A percentile compares a stretch with the other conserved stretches of the same genome.
phyloP scores from a whole-genome alignment of 2,329 filamentous ascomycete species.

The Ascosphaera apis region DNA sequence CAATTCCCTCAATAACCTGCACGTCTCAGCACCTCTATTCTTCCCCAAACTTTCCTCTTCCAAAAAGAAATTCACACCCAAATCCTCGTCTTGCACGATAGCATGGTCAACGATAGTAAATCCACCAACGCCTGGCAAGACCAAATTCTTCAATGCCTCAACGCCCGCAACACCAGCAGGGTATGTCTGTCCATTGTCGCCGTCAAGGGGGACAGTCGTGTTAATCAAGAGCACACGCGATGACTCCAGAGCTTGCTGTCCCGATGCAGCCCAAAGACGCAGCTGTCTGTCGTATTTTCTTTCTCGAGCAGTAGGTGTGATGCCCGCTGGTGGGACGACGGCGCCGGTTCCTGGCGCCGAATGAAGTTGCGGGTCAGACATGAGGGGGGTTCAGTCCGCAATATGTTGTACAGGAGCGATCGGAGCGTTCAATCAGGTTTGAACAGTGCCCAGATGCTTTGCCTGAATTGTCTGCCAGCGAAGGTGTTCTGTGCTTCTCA shows the following conservation, averaged over 20 bases:
- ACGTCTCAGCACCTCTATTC: constrained; percentile 54
- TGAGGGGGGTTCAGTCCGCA: too few species aligned
- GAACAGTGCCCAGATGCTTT: too few species aligned
- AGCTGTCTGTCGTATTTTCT: constrained; percentile 88
- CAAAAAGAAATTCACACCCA: constrained; percentile 94
- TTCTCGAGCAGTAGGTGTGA: constrained; percentile 34
- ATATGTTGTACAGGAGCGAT: too few species aligned
- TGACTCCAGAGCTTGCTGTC: constrained; percentile 73
- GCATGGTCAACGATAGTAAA: constrained; percentile 79
- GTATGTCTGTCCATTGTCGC: constrained; percentile 22
- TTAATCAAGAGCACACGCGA: constrained; percentile 83
- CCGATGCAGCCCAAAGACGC: constrained; percentile 79
- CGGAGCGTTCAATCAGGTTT: too few species aligned
- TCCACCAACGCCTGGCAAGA: constrained; percentile 71
- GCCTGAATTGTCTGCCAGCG: too few species aligned
- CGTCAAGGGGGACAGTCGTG: constrained; percentile 25
- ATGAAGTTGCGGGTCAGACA: not conserved
- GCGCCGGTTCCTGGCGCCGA: not conserved
- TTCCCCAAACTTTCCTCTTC: constrained; percentile 56
- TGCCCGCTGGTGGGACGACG: not conserved
- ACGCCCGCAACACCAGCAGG: constrained; percentile 59
- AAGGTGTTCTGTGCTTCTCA: too few species aligned
- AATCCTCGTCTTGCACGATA: constrained; percentile 53
- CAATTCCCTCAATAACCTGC: constrained; percentile 57
- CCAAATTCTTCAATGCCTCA: constrained; percentile 91